Base-by-base conservation (phyloP, 2,329 filamentous ascomycete genomes). In the Alternaria sp. region DNA sequence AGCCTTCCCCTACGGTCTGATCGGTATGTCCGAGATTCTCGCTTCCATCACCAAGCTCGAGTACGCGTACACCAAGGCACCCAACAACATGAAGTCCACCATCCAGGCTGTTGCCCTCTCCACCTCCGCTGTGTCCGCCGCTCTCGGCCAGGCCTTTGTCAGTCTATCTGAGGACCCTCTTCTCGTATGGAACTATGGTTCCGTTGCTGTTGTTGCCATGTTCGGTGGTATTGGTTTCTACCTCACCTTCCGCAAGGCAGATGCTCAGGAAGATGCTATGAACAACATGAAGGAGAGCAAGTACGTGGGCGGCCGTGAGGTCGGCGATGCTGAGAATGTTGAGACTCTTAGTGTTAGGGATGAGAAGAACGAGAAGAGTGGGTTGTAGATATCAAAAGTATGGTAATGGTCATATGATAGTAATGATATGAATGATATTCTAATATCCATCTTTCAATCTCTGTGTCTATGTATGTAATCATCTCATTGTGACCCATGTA, bases 21-120 rank as follows among this genome's bases (percentile, higher is more conserved):
- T 88, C 13, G 87, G 85, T 15, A 79, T 89, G 54, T 82, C 86
- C 0, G 87, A 90, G 73, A 88, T 89, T 50, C 86, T 90, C 69
- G 87, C 87, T 47, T 89, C 87, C n/a, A 88, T 92, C 66, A 91
- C 90, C 1, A 88, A 88, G 68, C 85, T 91, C 12, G 90, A 92
- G 75, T 92, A 91, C 57, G 74, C 74, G 2, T 77, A 76, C 62
- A 77, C 74, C 54, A 77, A 76, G 50, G 90, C 75, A 0, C 90
- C 90, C 1, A 83, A 85, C n/a, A 87, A 84, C 74, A 91, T 92
- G 89, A 77, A 78, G 51, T 80, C 77, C 4, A 75, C 77, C 19
- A 74, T 81, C 25, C 71, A 76, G 25, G 76, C 75, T 11, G 73
- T 81, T 36, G 72, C 74, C 3, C 70, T 80, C 7, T 80, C 78